phyloP scores from a whole-genome alignment of 331 rosid species.

The Arachis monticola region DNA sequence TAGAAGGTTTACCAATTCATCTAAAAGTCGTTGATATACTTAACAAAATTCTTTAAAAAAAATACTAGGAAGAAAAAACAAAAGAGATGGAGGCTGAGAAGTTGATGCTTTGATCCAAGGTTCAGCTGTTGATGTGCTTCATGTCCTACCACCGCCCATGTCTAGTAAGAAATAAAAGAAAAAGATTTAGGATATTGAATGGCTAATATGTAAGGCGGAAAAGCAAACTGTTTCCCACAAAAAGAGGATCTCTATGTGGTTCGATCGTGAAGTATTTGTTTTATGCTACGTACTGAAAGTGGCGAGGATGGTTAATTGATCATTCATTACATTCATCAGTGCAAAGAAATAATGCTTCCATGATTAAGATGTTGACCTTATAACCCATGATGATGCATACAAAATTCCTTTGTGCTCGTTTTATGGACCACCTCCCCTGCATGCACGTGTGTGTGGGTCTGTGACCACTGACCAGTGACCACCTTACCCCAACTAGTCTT shows the following conservation, averaged over 20 bases:
- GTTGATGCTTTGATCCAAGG: constrained; percentile 27
- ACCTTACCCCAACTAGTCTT: constrained; percentile 6
- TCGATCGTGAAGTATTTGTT: constrained; percentile 55
- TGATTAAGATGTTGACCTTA: constrained; percentile 81
- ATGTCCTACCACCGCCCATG: constrained; percentile 24
- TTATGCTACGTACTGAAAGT: constrained; percentile 45
- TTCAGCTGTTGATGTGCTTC: constrained; percentile 35
- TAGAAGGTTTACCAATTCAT: no score
- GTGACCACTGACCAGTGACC: constrained; percentile 33
- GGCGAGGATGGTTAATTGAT: constrained; percentile 42
- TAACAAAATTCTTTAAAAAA: no score
- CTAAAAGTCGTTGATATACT: no score
- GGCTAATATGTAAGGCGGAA: constrained; percentile 49
- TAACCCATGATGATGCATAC: constrained; percentile 45
- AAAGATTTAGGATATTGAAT: constrained; percentile 38
- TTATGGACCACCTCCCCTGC: constrained; percentile 61
- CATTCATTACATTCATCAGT: constrained; percentile 16
- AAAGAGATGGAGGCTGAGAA: neutral
- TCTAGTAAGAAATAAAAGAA: neutral
- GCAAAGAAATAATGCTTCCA: constrained; percentile 69
- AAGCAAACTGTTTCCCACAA: constrained; percentile 33
- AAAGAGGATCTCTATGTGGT: constrained; percentile 40
- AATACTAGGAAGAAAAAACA: neutral
- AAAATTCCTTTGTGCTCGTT: constrained; percentile 60
- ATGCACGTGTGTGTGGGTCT: constrained; percentile 87